phyloP scores from a whole-genome alignment of 2,329 filamentous ascomycete genomes.

The Exophiala dermatitidis region DNA sequence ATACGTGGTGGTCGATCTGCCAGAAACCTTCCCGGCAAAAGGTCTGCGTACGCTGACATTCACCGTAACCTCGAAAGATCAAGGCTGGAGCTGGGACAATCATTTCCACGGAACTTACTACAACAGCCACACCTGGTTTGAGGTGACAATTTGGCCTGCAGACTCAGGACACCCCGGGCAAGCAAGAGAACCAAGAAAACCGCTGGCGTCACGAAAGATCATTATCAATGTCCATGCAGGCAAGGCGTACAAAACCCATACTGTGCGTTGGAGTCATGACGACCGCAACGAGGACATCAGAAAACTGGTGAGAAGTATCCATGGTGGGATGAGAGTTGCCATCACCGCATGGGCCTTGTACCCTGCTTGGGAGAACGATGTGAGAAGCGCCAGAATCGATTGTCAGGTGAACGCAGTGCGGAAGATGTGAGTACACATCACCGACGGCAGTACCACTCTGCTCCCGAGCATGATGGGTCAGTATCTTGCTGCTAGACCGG shows the following conservation, averaged over 20 bases:
- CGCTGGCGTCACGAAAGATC: slow-evolving; percentile 3
- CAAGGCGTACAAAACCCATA: slow-evolving; percentile 14
- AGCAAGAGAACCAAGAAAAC: neutral
- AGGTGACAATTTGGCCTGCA: slow-evolving; percentile 11
- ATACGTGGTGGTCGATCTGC: slow-evolving; percentile 7
- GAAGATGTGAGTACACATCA: slow-evolving; percentile 5
- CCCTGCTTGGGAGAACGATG: slow-evolving; percentile 16
- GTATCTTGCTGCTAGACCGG: too few relatives aligned
- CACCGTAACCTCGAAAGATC: slow-evolving; percentile 12
- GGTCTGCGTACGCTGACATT: slow-evolving; percentile 10
- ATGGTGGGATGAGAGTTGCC: slow-evolving; percentile 15
- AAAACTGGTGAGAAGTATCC: slow-evolving; percentile 12
- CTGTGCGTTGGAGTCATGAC: slow-evolving; percentile 12
- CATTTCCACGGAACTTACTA: slow-evolving; percentile 12
- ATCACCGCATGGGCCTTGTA: slow-evolving; percentile 11
- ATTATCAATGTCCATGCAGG: slow-evolving; percentile 19
- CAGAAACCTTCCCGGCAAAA: slow-evolving; percentile 5
- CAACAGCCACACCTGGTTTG: slow-evolving; percentile 20
- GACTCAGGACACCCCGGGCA: neutral
- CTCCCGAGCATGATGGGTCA: neutral
- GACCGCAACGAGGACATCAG: slow-evolving; percentile 15
- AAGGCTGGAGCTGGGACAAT: slow-evolving; percentile 11
- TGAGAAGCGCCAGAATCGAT: slow-evolving; percentile 14
- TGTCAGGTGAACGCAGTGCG: slow-evolving; percentile 13
- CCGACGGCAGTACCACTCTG: neutral